These are phyloP conservation scores for Spizellomyces punctatus DNA, from an alignment of 192 early-diverging fungal genomes.

Conservation along the genomic window DNA sequence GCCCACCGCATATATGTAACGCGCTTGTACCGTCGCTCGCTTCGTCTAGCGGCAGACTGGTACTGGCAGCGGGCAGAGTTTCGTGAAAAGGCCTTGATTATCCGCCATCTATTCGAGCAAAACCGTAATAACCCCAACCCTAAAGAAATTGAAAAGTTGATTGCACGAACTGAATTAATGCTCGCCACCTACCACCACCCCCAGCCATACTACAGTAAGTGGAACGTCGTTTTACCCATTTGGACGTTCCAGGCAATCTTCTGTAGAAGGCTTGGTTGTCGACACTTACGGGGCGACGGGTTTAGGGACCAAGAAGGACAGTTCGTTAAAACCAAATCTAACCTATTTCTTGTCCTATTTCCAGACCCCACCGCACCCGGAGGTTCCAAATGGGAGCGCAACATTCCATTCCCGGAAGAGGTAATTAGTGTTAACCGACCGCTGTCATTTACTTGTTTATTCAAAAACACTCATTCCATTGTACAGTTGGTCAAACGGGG, in stretches of 20 bases:
- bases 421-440: conserved; percentile 35
- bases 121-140: conserved; percentile 75
- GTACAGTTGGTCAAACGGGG: conserved; percentile 35
- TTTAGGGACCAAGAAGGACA: too few species aligned
- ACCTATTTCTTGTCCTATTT: neutral
- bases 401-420: conserved; percentile 69
- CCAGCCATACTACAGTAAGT: conserved; percentile 81
- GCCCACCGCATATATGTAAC: conserved; percentile 75
- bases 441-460: neutral
- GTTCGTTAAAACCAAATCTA: neutral
- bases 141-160: conserved; percentile 66
- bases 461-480: neutral
- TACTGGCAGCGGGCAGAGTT: conserved; percentile 77
- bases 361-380: conserved; percentile 69
- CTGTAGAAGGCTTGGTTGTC: too few species aligned
- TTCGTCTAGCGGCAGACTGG: conserved; percentile 86
- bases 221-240: conserved; percentile 12
- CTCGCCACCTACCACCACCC: conserved; percentile 77
- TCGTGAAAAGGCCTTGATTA: conserved; percentile 81
- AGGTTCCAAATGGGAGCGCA: conserved; percentile 84
- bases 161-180: conserved; percentile 73
- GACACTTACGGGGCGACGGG: too few species aligned
- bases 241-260: neutral
- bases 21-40: conserved; percentile 82
- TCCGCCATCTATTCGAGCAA: conserved; percentile 82